Evolutionary conservation across 352 stramenopile species (phyloP).

Genomic region (Phytopythium kandeliae): DNA sequence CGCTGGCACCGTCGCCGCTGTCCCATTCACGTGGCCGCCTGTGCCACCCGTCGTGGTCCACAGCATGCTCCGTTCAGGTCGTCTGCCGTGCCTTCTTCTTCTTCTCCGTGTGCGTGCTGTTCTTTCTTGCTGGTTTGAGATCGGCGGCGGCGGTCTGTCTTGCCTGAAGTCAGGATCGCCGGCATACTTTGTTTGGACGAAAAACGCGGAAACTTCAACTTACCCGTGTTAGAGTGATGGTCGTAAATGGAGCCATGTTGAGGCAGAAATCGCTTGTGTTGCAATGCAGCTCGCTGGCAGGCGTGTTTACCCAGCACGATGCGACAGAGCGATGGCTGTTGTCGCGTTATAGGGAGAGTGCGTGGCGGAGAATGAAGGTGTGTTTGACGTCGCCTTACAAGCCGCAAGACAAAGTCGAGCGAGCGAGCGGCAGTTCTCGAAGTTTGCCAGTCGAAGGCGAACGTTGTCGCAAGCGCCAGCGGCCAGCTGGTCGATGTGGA

Average conservation of each 20-base stretch:
- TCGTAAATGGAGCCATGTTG: no score
- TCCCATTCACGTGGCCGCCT: not conserved
- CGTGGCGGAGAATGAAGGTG: no score
- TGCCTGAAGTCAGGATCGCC: no score
- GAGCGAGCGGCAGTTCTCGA: not conserved
- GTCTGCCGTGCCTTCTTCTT: no score
- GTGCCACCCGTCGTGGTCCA: not conserved
- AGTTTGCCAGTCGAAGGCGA: not conserved
- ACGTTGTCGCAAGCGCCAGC: not conserved
- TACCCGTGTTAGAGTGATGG: not conserved
- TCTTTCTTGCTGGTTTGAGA: no score
- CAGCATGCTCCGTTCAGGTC: not conserved
- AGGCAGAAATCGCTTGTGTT: no score
- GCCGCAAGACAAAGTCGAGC: not conserved
- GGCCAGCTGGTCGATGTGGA: no score
- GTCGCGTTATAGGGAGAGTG: no score
- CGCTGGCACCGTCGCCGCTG: not conserved
- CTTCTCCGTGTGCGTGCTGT: not conserved
- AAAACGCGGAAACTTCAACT: slow-evolving; percentile 2
- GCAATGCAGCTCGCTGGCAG: no score
- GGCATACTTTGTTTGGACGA: not conserved
- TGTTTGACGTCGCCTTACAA: not conserved
- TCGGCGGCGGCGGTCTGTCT: no score
- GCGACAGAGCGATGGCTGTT: no score
- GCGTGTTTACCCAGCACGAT: no score